Percentiles rank a stretch among this genome's conserved stretches.
Evolutionary conservation across 129 eudicot genomes (phyloP).

Genomic region (Flaveria sonorensis): DNA sequence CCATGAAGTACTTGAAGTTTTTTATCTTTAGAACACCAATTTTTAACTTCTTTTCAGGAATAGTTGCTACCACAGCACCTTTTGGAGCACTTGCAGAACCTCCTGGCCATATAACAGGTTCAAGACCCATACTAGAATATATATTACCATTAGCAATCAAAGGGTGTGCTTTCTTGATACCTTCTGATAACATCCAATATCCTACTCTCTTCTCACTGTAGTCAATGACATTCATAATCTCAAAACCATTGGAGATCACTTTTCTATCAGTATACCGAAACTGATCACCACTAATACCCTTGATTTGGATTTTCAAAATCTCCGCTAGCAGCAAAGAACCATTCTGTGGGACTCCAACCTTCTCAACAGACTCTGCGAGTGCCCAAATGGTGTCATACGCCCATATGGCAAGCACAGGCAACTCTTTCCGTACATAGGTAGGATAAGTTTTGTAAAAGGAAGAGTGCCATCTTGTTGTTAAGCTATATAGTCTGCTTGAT

Average conservation of each 20-base stretch:
- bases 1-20: conserved; percentile 27
- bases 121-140: background rate
- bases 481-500: conserved; percentile 18
- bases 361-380: conserved; percentile 31
- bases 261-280: conserved; percentile 36
- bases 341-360: conserved; percentile 14
- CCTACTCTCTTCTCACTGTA: conserved; percentile 51
- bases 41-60: conserved; percentile 23
- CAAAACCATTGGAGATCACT: conserved; percentile 26
- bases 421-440: background rate
- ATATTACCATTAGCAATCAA: background rate
- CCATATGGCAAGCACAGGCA: conserved; percentile 22
- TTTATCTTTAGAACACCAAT: conserved; percentile 33
- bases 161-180: conserved; percentile 21
- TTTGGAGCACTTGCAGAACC: conserved; percentile 29
- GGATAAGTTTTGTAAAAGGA: no score
- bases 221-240: conserved; percentile 48
- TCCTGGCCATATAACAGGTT: conserved; percentile 49
- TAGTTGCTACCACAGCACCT: conserved; percentile 1
- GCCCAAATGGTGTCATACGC: conserved; percentile 40
- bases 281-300: conserved; percentile 49
- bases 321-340: conserved; percentile 22
- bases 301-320: conserved; percentile 23
- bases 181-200: conserved; percentile 48
- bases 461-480: background rate